Conservation (phyloP, 129 eudicot species). For the Artemisia tridentata region DNA sequence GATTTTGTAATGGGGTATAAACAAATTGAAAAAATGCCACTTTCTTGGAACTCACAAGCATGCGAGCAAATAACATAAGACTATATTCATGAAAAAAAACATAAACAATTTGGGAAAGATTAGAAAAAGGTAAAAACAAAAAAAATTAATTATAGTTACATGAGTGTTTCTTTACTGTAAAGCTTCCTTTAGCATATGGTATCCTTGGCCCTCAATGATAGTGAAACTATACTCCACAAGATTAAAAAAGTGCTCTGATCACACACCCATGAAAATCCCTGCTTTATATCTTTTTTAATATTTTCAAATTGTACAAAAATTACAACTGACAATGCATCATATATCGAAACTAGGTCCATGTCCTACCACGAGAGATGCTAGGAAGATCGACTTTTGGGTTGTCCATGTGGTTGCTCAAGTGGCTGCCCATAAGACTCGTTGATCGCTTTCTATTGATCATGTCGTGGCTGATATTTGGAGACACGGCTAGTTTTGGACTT, state of each 20-base stretch:
- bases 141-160: slow-evolving; percentile 25
- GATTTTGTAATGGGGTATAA: slow-evolving; percentile 30
- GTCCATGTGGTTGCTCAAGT: slow-evolving; percentile 98
- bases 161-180: slow-evolving; percentile 40
- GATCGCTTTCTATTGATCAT: slow-evolving; percentile 67
- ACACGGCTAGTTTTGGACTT: slow-evolving; percentile 69
- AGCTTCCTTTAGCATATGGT: slow-evolving; percentile 41
- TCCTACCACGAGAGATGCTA: slow-evolving; percentile 93
- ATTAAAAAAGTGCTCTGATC: slow-evolving; percentile 26
- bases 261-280: slow-evolving; percentile 17
- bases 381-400: slow-evolving; percentile 94
- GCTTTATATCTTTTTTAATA: slow-evolving; percentile 23
- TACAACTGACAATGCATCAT: slow-evolving; percentile 23
- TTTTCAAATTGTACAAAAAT: slow-evolving; percentile 9
- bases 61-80: slow-evolving; percentile 46
- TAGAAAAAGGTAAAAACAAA: slow-evolving; percentile 19
- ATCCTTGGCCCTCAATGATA: slow-evolving; percentile 45
- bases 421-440: slow-evolving; percentile 81
- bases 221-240: slow-evolving; percentile 36
- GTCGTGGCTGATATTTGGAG: slow-evolving; percentile 65
- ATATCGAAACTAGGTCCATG: slow-evolving; percentile 63
- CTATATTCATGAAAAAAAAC: slow-evolving; percentile 18
- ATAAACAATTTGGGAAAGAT: slow-evolving; percentile 10
- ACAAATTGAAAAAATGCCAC: slow-evolving; percentile 41
- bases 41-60: slow-evolving; percentile 89